Evolutionary conservation across 495 filamentous ascomycete genomes (phyloP).

Genomic region (Aspergillus homomorphus): DNA sequence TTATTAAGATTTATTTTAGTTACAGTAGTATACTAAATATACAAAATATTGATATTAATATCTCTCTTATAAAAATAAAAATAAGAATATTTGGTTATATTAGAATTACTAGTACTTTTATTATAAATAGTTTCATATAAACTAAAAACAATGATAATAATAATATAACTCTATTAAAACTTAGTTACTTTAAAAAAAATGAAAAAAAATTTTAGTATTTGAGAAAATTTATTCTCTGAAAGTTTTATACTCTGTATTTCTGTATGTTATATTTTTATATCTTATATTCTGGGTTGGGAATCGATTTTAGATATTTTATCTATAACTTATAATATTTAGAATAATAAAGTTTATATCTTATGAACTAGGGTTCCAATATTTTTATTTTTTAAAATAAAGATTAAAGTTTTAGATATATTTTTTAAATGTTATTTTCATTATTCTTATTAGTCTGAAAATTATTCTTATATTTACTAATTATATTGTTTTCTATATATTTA

Average conservation of each 20-base stretch:
- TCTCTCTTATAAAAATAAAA: slow-evolving; percentile 1
- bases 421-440: slow-evolving; percentile 1
- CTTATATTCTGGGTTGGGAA: not conserved
- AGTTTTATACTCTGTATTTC: not conserved
- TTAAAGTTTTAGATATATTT: not conserved
- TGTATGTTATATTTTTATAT: not conserved
- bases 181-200: too few relatives aligned
- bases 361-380: not conserved
- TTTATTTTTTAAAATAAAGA: not conserved
- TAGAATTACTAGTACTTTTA: not conserved
- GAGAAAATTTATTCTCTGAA: not conserved
- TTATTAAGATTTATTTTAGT: not conserved
- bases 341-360: too few relatives aligned
- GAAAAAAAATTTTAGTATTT: slow-evolving; percentile 1
- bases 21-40: not conserved
- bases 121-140: too few relatives aligned
- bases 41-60: not conserved
- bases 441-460: not conserved
- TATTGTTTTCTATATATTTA: not conserved
- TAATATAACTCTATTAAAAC: too few relatives aligned
- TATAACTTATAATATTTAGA: not conserved
- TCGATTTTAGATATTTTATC: not conserved
- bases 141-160: too few relatives aligned
- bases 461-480: not conserved
- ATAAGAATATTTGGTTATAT: too few relatives aligned